Base-by-base conservation (phyloP, 2,329 filamentous ascomycete species). In the Malbranchea zuffiana region DNA sequence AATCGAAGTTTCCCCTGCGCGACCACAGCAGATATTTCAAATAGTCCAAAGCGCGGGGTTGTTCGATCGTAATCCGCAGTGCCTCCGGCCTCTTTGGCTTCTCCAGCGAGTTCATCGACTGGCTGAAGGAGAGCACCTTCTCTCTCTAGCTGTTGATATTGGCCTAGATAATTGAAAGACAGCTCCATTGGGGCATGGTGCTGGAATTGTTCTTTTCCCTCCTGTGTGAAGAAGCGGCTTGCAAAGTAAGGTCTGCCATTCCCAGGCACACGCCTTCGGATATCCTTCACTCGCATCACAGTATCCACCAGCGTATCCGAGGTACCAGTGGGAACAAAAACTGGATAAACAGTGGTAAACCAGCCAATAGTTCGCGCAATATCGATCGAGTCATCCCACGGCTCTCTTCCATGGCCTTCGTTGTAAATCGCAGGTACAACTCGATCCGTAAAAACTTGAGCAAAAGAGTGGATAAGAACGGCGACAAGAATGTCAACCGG, bases 11-110 rank as follows among this genome's bases (percentile, higher is more conserved):
- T 54, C 0, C 63, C 66, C 29, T 65, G 59, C 13, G 64, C 57
- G 5, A 71, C 55, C 16, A 68, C 63, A 0, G 68, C 67, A 1
- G 66, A 64, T 4, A 71, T 61, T 39, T 72, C 69, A 35, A 72
- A 66, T 0, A 72, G 59, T 1, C 62, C 63, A 42, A 68, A 66
- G 1, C 66, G 59, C 16, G 58, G 56, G 3, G 65, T 65, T 6
- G 57, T 45, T 11, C 55, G 50, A 3, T 63, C 65, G 46, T 66
- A 63, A 41, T 68, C 65, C 5, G 63, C 59, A 8, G 59, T 60
- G 3, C 59, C 33, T 11, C 57, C 57, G 30, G 57, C 55, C 32
- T 52, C 55, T 10, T 53, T 48, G 8, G 56, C 57, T 39, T 59
- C 57, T 32, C 57, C 57, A 11, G 57, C 57, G 52, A 61, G 54